These are phyloP conservation scores for Saxophila tyrrhenica DNA, from an alignment of 495 filamentous ascomycete species.

Conservation along the genomic window DNA sequence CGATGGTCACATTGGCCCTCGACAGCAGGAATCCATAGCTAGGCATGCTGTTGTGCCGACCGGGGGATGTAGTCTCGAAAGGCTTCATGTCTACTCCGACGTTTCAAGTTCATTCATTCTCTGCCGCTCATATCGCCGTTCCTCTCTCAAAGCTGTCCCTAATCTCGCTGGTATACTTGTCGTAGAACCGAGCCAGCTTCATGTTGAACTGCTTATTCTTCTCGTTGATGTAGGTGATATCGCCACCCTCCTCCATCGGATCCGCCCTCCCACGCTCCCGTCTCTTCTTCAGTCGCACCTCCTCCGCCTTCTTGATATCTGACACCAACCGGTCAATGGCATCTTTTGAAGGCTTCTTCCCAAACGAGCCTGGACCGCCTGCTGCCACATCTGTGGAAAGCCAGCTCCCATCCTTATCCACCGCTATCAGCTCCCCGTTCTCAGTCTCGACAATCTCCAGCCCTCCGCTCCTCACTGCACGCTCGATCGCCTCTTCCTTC, in stretches of 20 bases:
- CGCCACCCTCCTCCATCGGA: constrained; percentile 44
- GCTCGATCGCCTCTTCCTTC: constrained; percentile 73
- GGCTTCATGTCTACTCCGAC: too few relatives aligned
- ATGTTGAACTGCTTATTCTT: constrained; percentile 99
- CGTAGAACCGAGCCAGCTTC: constrained; percentile 89
- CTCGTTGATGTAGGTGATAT: constrained; percentile 98
- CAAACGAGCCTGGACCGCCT: constrained; percentile 65
- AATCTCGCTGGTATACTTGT: constrained; percentile 97
- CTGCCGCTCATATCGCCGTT: constrained; percentile 56
- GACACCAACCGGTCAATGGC: constrained; percentile 82
- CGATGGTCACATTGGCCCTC: too few relatives aligned
- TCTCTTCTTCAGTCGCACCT: constrained; percentile 70
- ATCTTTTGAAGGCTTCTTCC: constrained; percentile 78
- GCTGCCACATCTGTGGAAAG: constrained; percentile 54
- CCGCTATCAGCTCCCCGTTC: constrained; percentile 85
- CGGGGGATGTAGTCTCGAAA: too few relatives aligned
- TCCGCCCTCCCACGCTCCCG: constrained; percentile 59
- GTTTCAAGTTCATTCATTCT: too few relatives aligned
- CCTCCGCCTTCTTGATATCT: constrained; percentile 82
- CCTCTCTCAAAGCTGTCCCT: constrained; percentile 95
- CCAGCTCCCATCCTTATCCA: constrained; percentile 82
- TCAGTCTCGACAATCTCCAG: constrained; percentile 88
- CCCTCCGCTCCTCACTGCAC: constrained; percentile 65
- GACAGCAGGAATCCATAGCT: too few relatives aligned
- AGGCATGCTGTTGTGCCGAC: too few relatives aligned